Conservation (phyloP, 2,329 filamentous ascomycete genomes). For the Sporothrix curviconia region DNA sequence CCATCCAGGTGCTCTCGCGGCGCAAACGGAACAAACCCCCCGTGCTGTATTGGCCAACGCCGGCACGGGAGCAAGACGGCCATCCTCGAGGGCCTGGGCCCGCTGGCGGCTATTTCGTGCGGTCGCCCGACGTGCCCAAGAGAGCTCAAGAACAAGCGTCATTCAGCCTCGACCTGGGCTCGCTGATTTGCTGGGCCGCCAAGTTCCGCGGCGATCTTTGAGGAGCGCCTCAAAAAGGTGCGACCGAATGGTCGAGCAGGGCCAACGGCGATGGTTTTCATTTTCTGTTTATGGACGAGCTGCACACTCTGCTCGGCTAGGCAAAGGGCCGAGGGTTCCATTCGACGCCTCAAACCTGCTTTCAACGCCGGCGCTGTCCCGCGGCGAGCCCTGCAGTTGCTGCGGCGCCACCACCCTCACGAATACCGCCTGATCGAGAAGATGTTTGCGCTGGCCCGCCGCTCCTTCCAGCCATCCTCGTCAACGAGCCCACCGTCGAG, state of each 20-base stretch:
- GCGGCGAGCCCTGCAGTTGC: constrained; percentile 90
- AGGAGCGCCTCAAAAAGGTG: constrained; percentile 86
- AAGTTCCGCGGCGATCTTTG: constrained; percentile 95
- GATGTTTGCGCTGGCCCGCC: constrained; percentile 82
- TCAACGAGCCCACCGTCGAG: constrained; percentile 84
- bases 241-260: constrained; percentile 81
- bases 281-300: constrained; percentile 91
- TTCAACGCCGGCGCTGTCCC: constrained; percentile 86
- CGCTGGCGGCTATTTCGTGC: no score
- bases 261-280: constrained; percentile 81
- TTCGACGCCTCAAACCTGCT: constrained; percentile 92
- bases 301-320: constrained; percentile 84
- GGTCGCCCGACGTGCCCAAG: constrained; percentile 90
- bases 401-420: constrained; percentile 86
- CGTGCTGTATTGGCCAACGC: constrained; percentile 85
- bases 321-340: constrained; percentile 93
- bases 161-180: constrained; percentile 79
- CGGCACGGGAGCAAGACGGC: constrained; percentile 92
- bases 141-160: constrained; percentile 91
- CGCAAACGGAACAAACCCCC: constrained; percentile 96
- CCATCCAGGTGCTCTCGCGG: constrained; percentile 85
- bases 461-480: constrained; percentile 94
- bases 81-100: constrained; percentile 81
- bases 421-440: constrained; percentile 95
- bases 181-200: constrained; percentile 87